Evolutionary conservation across 345 rosid genomes (phyloP), one percentile per base, ranked within the genome.

Genomic region (Salix arbutifolia): DNA sequence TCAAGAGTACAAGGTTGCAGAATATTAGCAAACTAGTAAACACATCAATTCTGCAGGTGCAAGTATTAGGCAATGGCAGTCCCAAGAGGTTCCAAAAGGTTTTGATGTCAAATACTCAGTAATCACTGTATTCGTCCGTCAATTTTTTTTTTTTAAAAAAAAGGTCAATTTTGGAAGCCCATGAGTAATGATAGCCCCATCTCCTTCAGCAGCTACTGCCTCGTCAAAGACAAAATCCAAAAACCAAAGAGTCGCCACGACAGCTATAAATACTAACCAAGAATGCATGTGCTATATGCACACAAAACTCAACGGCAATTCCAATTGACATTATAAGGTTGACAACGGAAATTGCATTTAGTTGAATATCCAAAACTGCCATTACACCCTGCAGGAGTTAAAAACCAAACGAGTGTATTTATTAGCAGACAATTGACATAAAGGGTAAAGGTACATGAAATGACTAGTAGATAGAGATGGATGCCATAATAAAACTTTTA

Each of bases 261-360:
- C 21, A 25, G 6, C 35, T n/a, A 18, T 8, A 48, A 40, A 67
- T 46, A 82, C 98, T 88, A 35, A 96, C 99, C 70, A 90, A 81
- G 86, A 96, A 96, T 61, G 97, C 94, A 74, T 93, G 95, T 21
- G 97, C 90, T 83, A 91, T 91, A 81, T 96, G 98, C 81, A 96
- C 97, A 67, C 98, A 96, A 77, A 96, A 96, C 89, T 96, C 99
- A 30, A 96, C 97, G 7, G 96, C 93, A 68, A 93, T 93, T 73
- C 99, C 98, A 35, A 93, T 96, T 30, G 99, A 85, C 99, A 96
- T 92, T 74, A 96, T 84, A 75, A 96, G 91, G 87, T 96, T 96
- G 56, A 93, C 99, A 48, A 96, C 97, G 0, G 99, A 96, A 46
- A 96, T 79, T 37, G 99, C 99, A 71, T 96, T 96, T 73, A 96